Evolutionary conservation across 768 basidiomycete genomes (phyloP).

Genomic region (Tricholoma terreum): DNA sequence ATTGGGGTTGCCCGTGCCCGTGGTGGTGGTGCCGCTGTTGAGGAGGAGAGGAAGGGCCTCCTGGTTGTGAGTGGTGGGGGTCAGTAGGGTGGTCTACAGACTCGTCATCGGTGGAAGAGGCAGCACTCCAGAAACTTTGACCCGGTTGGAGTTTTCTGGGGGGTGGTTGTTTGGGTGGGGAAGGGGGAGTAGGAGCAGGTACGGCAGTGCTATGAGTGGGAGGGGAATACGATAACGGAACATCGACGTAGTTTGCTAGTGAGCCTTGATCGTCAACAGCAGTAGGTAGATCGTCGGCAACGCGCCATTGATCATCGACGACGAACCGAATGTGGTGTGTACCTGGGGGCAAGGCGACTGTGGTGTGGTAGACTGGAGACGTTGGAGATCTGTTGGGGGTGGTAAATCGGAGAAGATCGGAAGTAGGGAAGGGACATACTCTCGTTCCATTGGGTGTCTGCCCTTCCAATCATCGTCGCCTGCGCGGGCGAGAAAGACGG

Average conservation of each 20-base stretch:
- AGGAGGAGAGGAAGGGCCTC: not conserved
- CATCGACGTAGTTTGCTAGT: conserved; percentile 90
- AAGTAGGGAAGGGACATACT: conserved; percentile 40
- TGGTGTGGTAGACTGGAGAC: conserved; percentile 32
- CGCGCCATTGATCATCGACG: conserved; percentile 85
- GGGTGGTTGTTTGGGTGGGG: conserved; percentile 18
- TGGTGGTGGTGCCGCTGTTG: conserved; percentile 9
- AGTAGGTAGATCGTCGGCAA: conserved; percentile 71
- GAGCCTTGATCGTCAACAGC: conserved; percentile 94
- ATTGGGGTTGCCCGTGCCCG: conserved; percentile 31
- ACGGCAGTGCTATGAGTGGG: conserved; percentile 18
- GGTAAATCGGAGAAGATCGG: conserved; percentile 11
- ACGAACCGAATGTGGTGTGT: conserved; percentile 95
- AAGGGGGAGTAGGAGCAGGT: conserved; percentile 26
- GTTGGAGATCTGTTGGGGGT: conserved; percentile 24
- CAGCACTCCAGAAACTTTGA: conserved; percentile 41
- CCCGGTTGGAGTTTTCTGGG: conserved; percentile 25
- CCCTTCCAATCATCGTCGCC: conserved; percentile 79
- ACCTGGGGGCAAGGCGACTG: conserved; percentile 70
- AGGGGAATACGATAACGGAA: conserved; percentile 36
- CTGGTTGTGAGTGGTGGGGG: not conserved
- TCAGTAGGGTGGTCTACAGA: conserved; percentile 15
- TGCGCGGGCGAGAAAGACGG: conserved; percentile 66
- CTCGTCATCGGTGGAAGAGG: conserved; percentile 35
- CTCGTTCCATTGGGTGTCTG: conserved; percentile 57